Conservation (phyloP, 2,329 filamentous ascomycete genomes). For the Zymoseptoria pseudotritici region DNA sequence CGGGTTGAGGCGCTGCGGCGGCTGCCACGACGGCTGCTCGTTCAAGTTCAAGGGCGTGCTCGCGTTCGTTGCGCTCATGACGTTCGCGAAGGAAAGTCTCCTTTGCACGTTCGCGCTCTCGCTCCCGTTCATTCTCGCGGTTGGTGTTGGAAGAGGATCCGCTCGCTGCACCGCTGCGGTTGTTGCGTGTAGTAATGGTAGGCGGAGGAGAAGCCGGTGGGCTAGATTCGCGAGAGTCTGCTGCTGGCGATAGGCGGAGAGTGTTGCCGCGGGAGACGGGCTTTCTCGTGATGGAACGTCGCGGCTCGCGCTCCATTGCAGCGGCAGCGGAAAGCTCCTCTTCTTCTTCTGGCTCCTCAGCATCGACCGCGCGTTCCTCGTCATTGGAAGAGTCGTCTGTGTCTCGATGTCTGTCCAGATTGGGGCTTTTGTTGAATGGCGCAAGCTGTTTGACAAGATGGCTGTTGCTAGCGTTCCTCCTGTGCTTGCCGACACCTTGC, state of each 20-base stretch:
- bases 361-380: slow-evolving; percentile 5
- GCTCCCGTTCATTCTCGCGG: neutral
- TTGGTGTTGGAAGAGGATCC: slow-evolving; percentile 3
- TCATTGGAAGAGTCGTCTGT: slow-evolving; percentile 15
- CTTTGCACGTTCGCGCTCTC: neutral
- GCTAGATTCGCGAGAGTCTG: slow-evolving; percentile 11
- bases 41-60: neutral
- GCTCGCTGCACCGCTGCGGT: slow-evolving; percentile 3
- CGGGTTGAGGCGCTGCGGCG: neutral
- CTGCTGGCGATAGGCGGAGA: slow-evolving; percentile 14
- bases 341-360: slow-evolving; percentile 4
- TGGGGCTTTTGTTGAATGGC: slow-evolving; percentile 32
- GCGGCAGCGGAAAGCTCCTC: slow-evolving; percentile 1
- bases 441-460: slow-evolving; percentile 34
- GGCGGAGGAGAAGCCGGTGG: slow-evolving; percentile 14
- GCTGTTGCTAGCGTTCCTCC: slow-evolving; percentile 26
- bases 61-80: neutral
- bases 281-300: slow-evolving; percentile 11
- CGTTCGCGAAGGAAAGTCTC: neutral
- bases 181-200: slow-evolving; percentile 9
- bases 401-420: slow-evolving; percentile 26
- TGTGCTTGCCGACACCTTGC: slow-evolving; percentile 28
- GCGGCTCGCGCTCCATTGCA: slow-evolving; percentile 6
- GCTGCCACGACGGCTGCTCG: neutral
- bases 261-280: slow-evolving; percentile 14